Percentiles rank a stretch among this genome's conserved stretches.
Evolutionary conservation across 2,329 filamentous ascomycete species (phyloP).

Genomic region (Geosmithia morbida): DNA sequence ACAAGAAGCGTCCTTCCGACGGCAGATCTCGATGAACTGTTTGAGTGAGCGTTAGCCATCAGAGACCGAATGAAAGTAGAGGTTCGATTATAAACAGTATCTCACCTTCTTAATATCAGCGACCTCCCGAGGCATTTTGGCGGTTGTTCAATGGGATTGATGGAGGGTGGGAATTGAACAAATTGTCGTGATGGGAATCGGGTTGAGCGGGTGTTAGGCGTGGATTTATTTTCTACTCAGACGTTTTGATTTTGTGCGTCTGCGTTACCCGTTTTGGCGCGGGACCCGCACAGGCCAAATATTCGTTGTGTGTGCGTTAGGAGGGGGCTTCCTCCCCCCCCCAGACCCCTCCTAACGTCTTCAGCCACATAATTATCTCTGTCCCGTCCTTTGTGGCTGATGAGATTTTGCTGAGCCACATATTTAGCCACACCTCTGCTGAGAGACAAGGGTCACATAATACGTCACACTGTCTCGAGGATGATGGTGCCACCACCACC

Average conservation of each 20-base stretch:
- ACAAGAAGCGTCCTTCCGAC: conserved; percentile 99
- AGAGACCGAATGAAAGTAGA: not conserved
- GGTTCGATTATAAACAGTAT: conserved; percentile 7
- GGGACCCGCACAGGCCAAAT: conserved; percentile 9
- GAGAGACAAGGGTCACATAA: not conserved
- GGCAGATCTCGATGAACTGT: conserved; percentile 99
- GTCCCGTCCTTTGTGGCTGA: too few species aligned
- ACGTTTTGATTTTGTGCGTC: conserved; percentile 12
- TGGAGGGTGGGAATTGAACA: conserved; percentile 6
- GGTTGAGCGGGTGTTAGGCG: conserved; percentile 3
- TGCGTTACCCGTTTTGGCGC: conserved; percentile 5
- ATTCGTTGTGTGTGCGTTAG: not conserved
- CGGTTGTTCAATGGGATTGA: conserved; percentile 21
- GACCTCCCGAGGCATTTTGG: conserved; percentile 96
- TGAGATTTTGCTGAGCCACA: not conserved
- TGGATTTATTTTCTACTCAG: conserved; percentile 6
- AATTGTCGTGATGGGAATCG: conserved; percentile 5
- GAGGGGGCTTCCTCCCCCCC: not conserved
- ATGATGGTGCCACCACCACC: not conserved
- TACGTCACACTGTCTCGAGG: not conserved
- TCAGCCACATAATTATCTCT: not conserved
- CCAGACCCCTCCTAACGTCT: too few species aligned
- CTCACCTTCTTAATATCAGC: conserved; percentile 84
- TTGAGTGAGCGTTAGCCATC: not conserved
- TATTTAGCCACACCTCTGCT: not conserved